Conservation (phyloP, 352 stramenopile species). For the Phytophthora melonis region DNA sequence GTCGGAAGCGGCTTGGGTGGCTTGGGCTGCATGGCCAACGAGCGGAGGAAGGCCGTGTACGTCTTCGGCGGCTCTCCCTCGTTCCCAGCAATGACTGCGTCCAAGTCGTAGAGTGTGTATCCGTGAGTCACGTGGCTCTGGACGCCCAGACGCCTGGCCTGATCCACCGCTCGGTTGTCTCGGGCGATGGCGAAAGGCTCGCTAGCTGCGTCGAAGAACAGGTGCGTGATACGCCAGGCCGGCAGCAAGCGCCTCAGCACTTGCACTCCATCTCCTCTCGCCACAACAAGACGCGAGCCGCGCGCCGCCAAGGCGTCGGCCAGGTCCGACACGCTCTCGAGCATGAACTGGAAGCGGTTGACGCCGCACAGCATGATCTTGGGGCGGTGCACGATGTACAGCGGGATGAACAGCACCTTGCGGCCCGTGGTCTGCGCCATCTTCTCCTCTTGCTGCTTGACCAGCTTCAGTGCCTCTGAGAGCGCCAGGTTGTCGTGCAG, state of each 20-base stretch:
- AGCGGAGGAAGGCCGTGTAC: slow-evolving; percentile 76
- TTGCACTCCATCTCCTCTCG: slow-evolving; percentile 76
- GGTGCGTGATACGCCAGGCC: slow-evolving; percentile 89
- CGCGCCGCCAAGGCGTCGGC: slow-evolving; percentile 70
- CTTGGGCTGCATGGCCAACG: slow-evolving; percentile 60
- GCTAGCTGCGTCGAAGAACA: slow-evolving; percentile 93
- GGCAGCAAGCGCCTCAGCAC: slow-evolving; percentile 85
- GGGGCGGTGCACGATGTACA: slow-evolving; percentile 91
- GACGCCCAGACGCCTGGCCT: slow-evolving; percentile 65
- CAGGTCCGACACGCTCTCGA: slow-evolving; percentile 92
- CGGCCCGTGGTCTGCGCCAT: slow-evolving; percentile 2
- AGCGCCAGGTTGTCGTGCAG: slow-evolving; percentile 97
- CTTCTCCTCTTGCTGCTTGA: slow-evolving; percentile 27
- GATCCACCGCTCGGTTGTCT: slow-evolving; percentile 70
- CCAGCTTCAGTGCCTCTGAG: slow-evolving; percentile 67
- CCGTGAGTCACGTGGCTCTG: slow-evolving; percentile 76
- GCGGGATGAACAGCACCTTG: slow-evolving; percentile 70
- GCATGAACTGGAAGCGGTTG: slow-evolving; percentile 93
- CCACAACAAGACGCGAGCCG: slow-evolving; percentile 75
- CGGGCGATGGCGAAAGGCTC: slow-evolving; percentile 92
- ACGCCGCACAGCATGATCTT: slow-evolving; percentile 87
- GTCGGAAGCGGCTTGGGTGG: slow-evolving; percentile 57
- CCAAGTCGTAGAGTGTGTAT: slow-evolving; percentile 78
- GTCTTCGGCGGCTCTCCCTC: slow-evolving; percentile 72
- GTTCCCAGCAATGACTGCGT: slow-evolving; percentile 68